A percentile compares a stretch with the other conserved stretches of the same genome.
Evolutionary conservation across 1,284 basidiomycete species (phyloP).

Genomic region (Pisolithus thermaeus): DNA sequence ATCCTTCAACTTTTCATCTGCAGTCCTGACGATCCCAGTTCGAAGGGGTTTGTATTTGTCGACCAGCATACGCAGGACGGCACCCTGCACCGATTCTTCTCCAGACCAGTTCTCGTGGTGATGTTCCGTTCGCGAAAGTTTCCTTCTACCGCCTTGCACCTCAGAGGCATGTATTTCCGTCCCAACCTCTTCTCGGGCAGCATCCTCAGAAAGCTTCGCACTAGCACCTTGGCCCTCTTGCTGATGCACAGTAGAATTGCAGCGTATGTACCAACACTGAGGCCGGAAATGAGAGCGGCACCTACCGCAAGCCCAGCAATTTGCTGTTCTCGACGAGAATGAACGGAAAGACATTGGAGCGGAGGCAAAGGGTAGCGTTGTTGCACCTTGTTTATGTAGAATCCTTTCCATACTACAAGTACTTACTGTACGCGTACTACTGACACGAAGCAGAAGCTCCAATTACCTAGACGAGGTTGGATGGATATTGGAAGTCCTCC

Average conservation of each 20-base stretch:
- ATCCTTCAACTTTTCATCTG: conserved; percentile 69
- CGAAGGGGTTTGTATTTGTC: conserved; percentile 82
- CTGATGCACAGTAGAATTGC: not conserved
- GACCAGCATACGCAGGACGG: conserved; percentile 78
- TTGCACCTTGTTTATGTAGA: not conserved
- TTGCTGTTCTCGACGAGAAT: not conserved
- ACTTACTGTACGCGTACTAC: not conserved
- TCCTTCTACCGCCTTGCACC: not conserved
- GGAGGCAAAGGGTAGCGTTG: not conserved
- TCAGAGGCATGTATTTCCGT: conserved; percentile 17
- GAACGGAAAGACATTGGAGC: not conserved
- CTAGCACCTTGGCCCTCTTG: conserved; percentile 4
- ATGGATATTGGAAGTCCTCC: conserved; percentile 78
- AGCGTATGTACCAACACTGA: conserved; percentile 2
- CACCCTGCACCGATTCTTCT: conserved; percentile 67
- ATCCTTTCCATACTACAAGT: not conserved
- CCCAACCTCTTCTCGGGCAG: conserved; percentile 47
- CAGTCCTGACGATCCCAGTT: conserved; percentile 53
- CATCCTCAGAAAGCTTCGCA: conserved; percentile 65
- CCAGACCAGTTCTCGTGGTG: conserved; percentile 68
- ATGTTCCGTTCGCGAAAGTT: conserved; percentile 30
- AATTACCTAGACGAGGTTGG: conserved; percentile 61
- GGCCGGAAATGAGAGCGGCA: not conserved
- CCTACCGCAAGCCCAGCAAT: not conserved
- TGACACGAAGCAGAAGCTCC: not conserved